Evolutionary conservation across 768 basidiomycete species (phyloP).

Genomic region (Tulasnella sp.): DNA sequence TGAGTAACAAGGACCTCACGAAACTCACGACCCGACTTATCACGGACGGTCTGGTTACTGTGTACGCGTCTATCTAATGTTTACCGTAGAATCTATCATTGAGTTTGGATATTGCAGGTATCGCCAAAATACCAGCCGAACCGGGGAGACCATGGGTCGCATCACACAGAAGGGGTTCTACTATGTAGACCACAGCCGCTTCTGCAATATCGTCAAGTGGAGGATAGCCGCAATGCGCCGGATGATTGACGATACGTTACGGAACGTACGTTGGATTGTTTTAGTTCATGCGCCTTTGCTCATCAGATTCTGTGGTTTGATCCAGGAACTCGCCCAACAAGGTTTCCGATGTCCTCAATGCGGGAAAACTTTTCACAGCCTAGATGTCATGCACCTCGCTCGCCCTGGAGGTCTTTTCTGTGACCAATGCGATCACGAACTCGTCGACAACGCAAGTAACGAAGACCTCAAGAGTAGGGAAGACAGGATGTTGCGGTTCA

Average conservation of each 20-base stretch:
- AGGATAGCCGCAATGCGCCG: constrained; percentile 88
- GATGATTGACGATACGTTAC: constrained; percentile 81
- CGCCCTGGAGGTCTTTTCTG: constrained; percentile 65
- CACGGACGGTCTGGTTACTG: constrained; percentile 71
- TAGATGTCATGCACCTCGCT: constrained; percentile 74
- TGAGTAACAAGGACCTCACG: constrained; percentile 84
- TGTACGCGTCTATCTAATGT: constrained; percentile 44
- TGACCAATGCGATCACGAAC: constrained; percentile 77
- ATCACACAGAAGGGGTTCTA: constrained; percentile 65
- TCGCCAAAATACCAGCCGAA: constrained; percentile 16
- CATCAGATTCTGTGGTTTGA: background rate
- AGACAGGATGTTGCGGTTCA: constrained; percentile 95
- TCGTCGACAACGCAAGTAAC: constrained; percentile 87
- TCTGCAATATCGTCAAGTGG: constrained; percentile 98
- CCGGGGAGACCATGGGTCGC: constrained; percentile 11
- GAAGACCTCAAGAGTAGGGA: constrained; percentile 80
- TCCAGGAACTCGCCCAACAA: constrained; percentile 90
- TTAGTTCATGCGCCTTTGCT: background rate
- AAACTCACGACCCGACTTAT: constrained; percentile 81
- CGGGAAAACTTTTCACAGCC: constrained; percentile 72
- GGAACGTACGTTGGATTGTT: constrained; percentile 59
- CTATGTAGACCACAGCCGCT: constrained; percentile 92
- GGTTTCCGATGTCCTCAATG: constrained; percentile 96
- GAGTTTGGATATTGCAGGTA: constrained; percentile 5
- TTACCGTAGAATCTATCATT: background rate